phyloP scores from a whole-genome alignment of 805 yeast species.

The Nakazawaea pomicola region DNA sequence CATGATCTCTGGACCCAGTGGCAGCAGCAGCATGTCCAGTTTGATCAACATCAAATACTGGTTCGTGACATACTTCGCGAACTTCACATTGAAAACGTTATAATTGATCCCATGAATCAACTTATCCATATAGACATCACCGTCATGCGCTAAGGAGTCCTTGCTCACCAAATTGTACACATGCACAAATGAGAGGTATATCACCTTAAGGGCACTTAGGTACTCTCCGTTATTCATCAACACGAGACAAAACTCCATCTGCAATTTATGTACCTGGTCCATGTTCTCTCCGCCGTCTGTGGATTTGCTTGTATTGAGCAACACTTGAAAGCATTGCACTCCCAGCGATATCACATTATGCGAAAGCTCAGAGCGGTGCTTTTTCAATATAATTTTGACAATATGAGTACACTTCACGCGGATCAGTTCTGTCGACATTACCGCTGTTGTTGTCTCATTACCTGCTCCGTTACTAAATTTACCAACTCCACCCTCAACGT shows the following conservation, averaged over 20 bases:
- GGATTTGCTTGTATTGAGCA: too few relatives aligned
- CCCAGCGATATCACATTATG: too few relatives aligned
- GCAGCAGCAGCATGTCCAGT: not conserved
- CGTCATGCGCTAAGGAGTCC: too few relatives aligned
- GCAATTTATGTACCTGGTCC: not conserved
- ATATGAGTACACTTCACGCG: too few relatives aligned
- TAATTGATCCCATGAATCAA: not conserved
- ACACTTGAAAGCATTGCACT: too few relatives aligned
- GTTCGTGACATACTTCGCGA: slow-evolving; percentile 2
- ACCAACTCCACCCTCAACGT: too few relatives aligned
- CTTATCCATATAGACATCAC: not conserved
- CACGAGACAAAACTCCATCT: not conserved
- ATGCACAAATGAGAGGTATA: not conserved
- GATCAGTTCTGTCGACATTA: too few relatives aligned
- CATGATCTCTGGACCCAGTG: not conserved
- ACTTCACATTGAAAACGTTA: slow-evolving; percentile 5
- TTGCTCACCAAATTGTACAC: not conserved
- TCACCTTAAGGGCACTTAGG: not conserved
- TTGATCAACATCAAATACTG: slow-evolving; percentile 1
- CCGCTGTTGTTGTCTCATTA: too few relatives aligned
- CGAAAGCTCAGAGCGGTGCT: too few relatives aligned
- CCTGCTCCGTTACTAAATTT: too few relatives aligned
- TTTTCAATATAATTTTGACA: too few relatives aligned
- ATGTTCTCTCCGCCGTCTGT: too few relatives aligned
- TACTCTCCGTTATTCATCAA: not conserved